Evolutionary conservation across 202 grass and related monocot species (phyloP), one percentile per base, ranked within the genome.

Genomic region (Carex sylvatica): DNA sequence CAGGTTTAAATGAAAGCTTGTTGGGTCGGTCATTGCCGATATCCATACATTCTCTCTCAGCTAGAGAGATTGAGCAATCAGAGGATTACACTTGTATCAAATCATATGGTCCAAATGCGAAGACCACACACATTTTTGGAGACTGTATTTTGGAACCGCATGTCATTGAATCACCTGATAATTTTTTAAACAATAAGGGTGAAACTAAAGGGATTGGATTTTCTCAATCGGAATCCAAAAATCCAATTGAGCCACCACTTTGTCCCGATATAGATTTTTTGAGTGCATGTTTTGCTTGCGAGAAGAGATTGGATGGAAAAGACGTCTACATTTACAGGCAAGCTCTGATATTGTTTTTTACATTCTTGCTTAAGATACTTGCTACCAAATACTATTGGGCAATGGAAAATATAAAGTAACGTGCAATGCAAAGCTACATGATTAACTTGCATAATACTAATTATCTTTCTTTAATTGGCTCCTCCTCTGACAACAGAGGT

Each of bases 291-390:
- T 96, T 92, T 64, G 80, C 83, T 68, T 99, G 96, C 88, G 87
- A 77, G 81, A 99, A 93, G 91, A 88, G 88, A 86, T 86, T 99
- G 49, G 88, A 96, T 22, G 96, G 96, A 61, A 92, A 85, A 58
- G 91, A 99, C 83, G 93, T 99, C 59, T 99, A 99, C 88, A 96
- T 99, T 46, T 99, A 99, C 85, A 90, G 96, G 96, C 94, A 85
- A 24, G 89, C 28, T 44, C 12, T 75, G 30, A 22, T 59, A 58
- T 75, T 52, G 55, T 54, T 61, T 19, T 28, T 14, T 75, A 68
- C 33, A 82, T 33, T 75, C 23, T 82, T 68, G 63, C 16, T 82
- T 67, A 68, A 14, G 10, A 53, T 67, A 7, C 14, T 66, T 23
- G 63, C 13, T 20, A 40, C 35, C 62, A 74, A 66, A 26, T 93